These are phyloP conservation scores for Paramecium tetraurelia DNA, from an alignment of 73 alveolate species.

Conservation along the genomic window DNA sequence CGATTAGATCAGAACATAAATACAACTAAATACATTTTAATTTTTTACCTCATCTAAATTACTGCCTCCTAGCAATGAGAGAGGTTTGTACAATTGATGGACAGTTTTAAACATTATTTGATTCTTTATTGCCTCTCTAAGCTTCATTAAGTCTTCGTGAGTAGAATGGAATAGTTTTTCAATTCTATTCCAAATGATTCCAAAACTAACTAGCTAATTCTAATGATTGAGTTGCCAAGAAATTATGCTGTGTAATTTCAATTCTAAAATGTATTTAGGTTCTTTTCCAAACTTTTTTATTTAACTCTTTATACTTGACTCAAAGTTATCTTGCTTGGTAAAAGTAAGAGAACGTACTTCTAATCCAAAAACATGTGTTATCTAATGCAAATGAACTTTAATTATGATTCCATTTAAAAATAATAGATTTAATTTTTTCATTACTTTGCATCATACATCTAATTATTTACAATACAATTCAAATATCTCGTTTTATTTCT, in stretches of 20 bases:
- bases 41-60: background rate
- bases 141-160: background rate
- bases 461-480: background rate
- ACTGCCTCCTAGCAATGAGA: background rate
- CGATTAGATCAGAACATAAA: background rate
- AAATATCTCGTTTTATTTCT: background rate
- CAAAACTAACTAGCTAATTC: background rate
- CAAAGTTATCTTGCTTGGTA: background rate
- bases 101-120: background rate
- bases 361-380: background rate
- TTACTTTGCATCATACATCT: background rate
- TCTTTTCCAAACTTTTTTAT: background rate
- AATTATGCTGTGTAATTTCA: background rate
- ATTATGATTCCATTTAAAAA: background rate
- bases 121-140: background rate
- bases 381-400: background rate
- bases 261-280: background rate
- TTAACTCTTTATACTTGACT: background rate
- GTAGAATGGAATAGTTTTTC: background rate
- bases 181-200: background rate
- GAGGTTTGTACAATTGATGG: background rate
- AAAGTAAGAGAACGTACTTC: background rate
- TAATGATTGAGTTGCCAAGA: background rate
- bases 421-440: background rate
- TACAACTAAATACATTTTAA: background rate